Evolutionary conservation across 306 rosid genomes (phyloP), one percentile per base, ranked within the genome.

Genomic region (Quercus suber): DNA sequence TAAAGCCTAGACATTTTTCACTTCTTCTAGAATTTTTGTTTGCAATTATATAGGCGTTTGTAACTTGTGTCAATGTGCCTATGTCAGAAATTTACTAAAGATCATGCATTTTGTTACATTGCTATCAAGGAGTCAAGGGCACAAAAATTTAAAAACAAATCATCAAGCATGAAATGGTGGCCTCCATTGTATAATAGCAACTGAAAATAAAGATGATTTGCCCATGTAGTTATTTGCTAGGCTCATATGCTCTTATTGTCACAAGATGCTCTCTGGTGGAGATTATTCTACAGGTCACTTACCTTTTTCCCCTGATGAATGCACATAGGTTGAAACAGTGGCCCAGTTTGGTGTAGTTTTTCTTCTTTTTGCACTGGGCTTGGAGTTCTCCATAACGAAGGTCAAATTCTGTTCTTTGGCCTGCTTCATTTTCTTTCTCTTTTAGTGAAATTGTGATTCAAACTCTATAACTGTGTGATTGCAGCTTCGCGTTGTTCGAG

Each of bases 271-370:
- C 17, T 67, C 49, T 67, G 18, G 28, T 35, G 3, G 20, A 35
- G 43, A 64, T 14, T 51, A 63, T 14, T 55, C 76, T 64, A 33
- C 45, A 20, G 37, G 55, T 59, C 43, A 69, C 73, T 55, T 73
- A 69, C 33, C 11, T 79, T 83, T 52, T 71, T 15, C 17, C 76
- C 35, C 73, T 79, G 73, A 51, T 79, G 30, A 58, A 15, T 78
- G 73, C 76, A 64, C 81, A 87, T 82, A 95, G 99, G 99, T 95
- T 74, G 99, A 95, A 86, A 95, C 99, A 11, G 96, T 95, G 77
- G 99, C 99, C 86, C 99, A 95, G 87, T 95, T 95, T 90, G 99
- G 99, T 82, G 99, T 95, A 30, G 92, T 95, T 75, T 95, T 95
- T 86, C 90, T 95, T 89, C 98, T 93, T 80, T 93, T 95, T 88